Evolutionary conservation across 345 rosid species (phyloP), one percentile per base, ranked within the genome.

Genomic region (Cardamine occulta): DNA sequence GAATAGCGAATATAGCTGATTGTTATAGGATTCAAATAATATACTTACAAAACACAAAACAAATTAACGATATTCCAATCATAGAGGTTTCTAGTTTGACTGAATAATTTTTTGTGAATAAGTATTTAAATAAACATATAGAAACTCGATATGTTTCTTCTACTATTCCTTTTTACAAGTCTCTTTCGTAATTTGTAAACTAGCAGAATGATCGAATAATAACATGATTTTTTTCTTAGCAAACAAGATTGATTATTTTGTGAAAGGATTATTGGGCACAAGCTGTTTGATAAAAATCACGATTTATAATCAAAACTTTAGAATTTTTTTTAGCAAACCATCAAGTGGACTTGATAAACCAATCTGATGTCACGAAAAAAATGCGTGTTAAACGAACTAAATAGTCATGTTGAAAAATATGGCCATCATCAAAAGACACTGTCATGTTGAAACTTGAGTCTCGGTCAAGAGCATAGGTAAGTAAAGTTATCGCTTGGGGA

Each of bases 21-120:
- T 77, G 67, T 15, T 23, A 63, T 15, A 49, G 15, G 66, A 24
- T 21, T 63, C 65, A 69, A 44, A 69, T 8, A 21, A 53, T 76
- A 68, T 24, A 70, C 48, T 40, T 23, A 60, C 49, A 68, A 75
- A 61, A 44, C 8, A 53, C 54, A 51, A 37, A 62, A 37, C 31
- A 72, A 26, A 31, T 61, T 15, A 61, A 23, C 69, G 10, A 52
- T 31, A 40, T 60, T 29, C 11, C 49, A 66, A 61, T 31, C 15
- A 75, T 35, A 45, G 11, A 17, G 53, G 3, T 62, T 52, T 32
- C 29, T 11, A 11, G 37, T 60, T 66, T 58, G 52, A 57, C 67
- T 58, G 42, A 47, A 24, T 13, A 34, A 17, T 47, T 45, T 31
- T 23, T 28, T 11, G 9, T n/a, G n/a, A 58, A 21, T 49, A 64